Evolutionary conservation across 1,284 basidiomycete species (phyloP).

Genomic region (Apiotrichum porosum): DNA sequence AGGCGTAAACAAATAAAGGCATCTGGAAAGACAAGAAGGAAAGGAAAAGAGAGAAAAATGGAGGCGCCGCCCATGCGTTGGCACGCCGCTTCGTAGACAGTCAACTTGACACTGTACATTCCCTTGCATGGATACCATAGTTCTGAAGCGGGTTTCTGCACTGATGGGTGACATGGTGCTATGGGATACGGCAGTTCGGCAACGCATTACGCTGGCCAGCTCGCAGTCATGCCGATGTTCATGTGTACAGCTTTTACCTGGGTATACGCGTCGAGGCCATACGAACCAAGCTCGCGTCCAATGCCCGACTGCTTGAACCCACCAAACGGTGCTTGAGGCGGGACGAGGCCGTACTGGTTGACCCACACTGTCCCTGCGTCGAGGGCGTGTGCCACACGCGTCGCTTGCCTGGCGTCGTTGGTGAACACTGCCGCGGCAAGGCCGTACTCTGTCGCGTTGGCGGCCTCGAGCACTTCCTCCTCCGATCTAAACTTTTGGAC

Average conservation of each 20-base stretch:
- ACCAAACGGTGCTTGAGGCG: conserved; percentile 84
- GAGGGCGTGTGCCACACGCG: conserved; percentile 72
- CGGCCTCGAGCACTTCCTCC: conserved; percentile 58
- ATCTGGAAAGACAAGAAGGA: no score
- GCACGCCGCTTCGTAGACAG: no score
- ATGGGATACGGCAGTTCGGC: no score
- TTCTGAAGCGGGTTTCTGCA: no score
- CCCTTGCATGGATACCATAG: no score
- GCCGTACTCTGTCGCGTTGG: conserved; percentile 80
- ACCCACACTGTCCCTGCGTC: conserved; percentile 80
- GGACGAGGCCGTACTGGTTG: conserved; percentile 76
- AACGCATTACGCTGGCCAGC: no score
- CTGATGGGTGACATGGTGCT: no score
- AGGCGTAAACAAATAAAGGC: conserved; percentile 33
- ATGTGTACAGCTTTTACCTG: not conserved
- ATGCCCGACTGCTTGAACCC: conserved; percentile 81
- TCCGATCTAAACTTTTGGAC: conserved; percentile 48
- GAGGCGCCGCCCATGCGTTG: no score
- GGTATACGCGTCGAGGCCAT: conserved; percentile 71
- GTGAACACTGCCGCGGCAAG: conserved; percentile 85
- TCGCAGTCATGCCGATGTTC: no score
- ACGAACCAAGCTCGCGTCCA: conserved; percentile 80
- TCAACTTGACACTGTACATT: no score
- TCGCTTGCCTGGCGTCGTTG: conserved; percentile 78
- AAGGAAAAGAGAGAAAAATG: no score